phyloP scores from a whole-genome alignment of 805 yeast genomes.

The Candida krabiensis region DNA sequence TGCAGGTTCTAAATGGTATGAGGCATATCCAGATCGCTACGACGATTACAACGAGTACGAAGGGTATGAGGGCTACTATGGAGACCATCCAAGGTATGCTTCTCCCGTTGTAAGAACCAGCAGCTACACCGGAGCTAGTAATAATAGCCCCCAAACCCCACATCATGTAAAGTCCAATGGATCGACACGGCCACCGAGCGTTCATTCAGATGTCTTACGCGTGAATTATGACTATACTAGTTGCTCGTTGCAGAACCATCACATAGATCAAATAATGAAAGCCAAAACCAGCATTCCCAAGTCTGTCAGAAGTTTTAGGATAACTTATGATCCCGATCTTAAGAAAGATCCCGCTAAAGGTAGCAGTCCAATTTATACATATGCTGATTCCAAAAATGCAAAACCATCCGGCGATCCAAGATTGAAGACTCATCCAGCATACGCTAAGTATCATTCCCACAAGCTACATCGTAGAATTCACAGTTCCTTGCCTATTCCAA shows the following conservation, averaged over 20 bases:
- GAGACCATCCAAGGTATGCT: background rate
- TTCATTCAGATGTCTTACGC: background rate
- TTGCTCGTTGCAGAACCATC: constrained; percentile 23
- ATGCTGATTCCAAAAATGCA: constrained; percentile 34
- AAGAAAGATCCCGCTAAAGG: constrained; percentile 35
- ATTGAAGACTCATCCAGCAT: constrained; percentile 5
- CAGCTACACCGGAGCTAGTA: constrained; percentile 1
- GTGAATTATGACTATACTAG: constrained; percentile 19
- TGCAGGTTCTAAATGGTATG: background rate
- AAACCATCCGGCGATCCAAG: constrained; percentile 24
- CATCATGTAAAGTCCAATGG: no score
- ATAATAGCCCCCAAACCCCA: no score
- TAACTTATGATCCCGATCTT: constrained; percentile 52
- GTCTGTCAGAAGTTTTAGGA: constrained; percentile 27
- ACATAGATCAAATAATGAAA: constrained; percentile 4
- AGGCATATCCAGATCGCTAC: background rate
- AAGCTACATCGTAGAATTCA: constrained; percentile 11
- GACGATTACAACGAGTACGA: background rate
- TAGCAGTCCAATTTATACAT: constrained; percentile 37
- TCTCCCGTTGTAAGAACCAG: constrained; percentile 4
- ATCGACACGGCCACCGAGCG: background rate
- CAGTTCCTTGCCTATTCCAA: constrained; percentile 20
- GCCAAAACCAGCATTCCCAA: background rate
- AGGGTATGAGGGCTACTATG: background rate
- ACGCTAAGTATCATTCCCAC: constrained; percentile 8